phyloP scores from a whole-genome alignment of 2,329 filamentous ascomycete genomes.

The Diaporthe sp. region DNA sequence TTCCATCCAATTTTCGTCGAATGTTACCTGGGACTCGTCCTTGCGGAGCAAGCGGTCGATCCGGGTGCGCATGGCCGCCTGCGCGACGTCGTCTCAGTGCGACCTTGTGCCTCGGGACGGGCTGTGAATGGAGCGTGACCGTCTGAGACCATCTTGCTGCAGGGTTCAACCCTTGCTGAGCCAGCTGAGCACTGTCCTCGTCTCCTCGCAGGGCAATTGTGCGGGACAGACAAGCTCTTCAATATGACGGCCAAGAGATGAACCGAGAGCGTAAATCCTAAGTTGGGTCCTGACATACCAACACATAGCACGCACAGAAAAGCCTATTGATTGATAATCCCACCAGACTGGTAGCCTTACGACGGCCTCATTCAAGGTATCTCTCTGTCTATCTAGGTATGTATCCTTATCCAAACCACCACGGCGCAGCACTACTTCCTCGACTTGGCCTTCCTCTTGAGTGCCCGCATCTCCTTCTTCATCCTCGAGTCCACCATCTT shows the following conservation, averaged over 20 bases:
- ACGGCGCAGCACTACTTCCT: constrained; percentile 54
- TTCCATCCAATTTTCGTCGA: neutral
- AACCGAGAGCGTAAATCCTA: neutral
- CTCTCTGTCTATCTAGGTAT: neutral
- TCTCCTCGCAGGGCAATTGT: neutral
- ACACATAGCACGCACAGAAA: neutral
- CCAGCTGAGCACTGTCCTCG: neutral
- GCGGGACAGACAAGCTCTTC: constrained; percentile 12
- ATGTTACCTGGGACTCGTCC: neutral
- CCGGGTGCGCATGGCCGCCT: constrained; percentile 1
- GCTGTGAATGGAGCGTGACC: constrained; percentile 17
- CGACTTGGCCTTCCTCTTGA: constrained; percentile 85
- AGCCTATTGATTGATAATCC: neutral
- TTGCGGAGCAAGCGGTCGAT: neutral
- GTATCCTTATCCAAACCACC: neutral
- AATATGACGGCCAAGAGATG: neutral
- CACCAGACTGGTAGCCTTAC: neutral
- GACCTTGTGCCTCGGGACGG: constrained; percentile 1
- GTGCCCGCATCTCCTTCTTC: constrained; percentile 94
- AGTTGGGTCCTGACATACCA: neutral
- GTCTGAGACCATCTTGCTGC: neutral
- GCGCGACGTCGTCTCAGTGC: neutral
- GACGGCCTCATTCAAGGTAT: neutral
- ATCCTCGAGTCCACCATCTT: constrained; percentile 96
- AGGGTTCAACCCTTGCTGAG: neutral